Evolutionary conservation across 1,284 basidiomycete genomes (phyloP).

Genomic region (Papiliotrema laurentii): DNA sequence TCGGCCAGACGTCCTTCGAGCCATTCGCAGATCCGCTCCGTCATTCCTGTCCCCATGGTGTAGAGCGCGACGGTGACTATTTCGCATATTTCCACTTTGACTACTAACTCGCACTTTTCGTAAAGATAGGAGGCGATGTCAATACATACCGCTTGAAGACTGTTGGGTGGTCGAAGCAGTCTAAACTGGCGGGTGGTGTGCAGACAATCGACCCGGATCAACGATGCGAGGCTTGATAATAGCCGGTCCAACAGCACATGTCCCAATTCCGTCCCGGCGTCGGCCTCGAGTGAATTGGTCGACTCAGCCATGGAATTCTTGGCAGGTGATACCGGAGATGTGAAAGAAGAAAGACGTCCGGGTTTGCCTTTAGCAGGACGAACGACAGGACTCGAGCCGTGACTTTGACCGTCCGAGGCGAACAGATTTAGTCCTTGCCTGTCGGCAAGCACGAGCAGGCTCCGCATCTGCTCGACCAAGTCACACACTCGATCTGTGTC

Average conservation of each 20-base stretch:
- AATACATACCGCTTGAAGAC: constrained; percentile 43
- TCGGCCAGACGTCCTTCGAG: constrained; percentile 38
- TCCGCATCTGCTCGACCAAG: constrained; percentile 40
- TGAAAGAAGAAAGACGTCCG: constrained; percentile 24
- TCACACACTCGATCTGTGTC: constrained; percentile 31
- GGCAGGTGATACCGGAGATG: constrained; percentile 12
- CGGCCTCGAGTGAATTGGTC: not conserved
- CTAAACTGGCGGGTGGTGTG: constrained; percentile 24
- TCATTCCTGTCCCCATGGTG: constrained; percentile 42
- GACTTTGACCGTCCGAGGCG: not conserved
- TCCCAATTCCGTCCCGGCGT: constrained; percentile 4
- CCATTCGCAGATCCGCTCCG: constrained; percentile 51
- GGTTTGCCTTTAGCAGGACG: constrained; percentile 18
- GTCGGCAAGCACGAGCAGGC: constrained; percentile 29
- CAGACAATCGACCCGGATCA: constrained; percentile 31
- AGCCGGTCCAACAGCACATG: constrained; percentile 20
- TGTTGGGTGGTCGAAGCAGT: constrained; percentile 32
- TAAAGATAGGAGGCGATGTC: constrained; percentile 44
- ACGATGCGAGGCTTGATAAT: constrained; percentile 12
- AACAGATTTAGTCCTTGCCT: constrained; percentile 34
- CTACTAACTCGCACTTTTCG: constrained; percentile 42
- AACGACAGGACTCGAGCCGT: constrained; percentile 2
- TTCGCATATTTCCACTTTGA: constrained; percentile 43
- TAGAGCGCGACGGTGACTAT: constrained; percentile 31
- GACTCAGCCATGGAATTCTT: constrained; percentile 4